Evolutionary conservation across 1,284 basidiomycete species (phyloP).

Genomic region (Microbotryomycetes sp.): DNA sequence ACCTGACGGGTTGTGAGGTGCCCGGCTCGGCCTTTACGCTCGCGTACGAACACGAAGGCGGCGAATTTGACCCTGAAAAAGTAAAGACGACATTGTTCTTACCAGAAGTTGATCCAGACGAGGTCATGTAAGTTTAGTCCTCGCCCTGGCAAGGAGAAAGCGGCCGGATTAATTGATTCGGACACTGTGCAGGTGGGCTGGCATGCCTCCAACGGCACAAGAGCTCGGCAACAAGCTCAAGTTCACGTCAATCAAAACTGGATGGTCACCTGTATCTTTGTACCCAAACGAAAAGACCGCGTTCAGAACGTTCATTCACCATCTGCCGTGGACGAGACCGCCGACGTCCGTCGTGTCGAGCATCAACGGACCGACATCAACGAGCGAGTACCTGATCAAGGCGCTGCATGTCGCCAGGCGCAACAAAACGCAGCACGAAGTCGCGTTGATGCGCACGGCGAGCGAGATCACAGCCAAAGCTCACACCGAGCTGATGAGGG

Average conservation of each 20-base stretch:
- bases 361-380: constrained; percentile 44
- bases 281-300: constrained; percentile 48
- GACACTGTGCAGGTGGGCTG: constrained; percentile 18
- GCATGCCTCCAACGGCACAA: constrained; percentile 54
- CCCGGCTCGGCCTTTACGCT: constrained; percentile 62
- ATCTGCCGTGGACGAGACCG: constrained; percentile 41
- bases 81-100: constrained; percentile 39
- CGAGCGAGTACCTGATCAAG: constrained; percentile 54
- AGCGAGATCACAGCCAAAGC: constrained; percentile 77
- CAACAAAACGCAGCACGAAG: constrained; percentile 65
- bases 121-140: constrained; percentile 5
- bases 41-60: constrained; percentile 43
- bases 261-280: constrained; percentile 73
- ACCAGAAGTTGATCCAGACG: constrained; percentile 19
- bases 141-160: not conserved
- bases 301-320: constrained; percentile 19
- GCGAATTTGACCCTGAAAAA: constrained; percentile 46
- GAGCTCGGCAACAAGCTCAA: constrained; percentile 30
- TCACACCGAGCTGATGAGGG: constrained; percentile 70
- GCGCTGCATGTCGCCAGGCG: constrained; percentile 71
- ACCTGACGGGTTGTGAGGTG: constrained; percentile 64
- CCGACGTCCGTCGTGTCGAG: constrained; percentile 48
- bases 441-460: constrained; percentile 54
- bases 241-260: constrained; percentile 45
- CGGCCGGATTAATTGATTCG: not conserved